phyloP scores from a whole-genome alignment of 164 flowering plant genomes.

The Saururus chinensis region DNA sequence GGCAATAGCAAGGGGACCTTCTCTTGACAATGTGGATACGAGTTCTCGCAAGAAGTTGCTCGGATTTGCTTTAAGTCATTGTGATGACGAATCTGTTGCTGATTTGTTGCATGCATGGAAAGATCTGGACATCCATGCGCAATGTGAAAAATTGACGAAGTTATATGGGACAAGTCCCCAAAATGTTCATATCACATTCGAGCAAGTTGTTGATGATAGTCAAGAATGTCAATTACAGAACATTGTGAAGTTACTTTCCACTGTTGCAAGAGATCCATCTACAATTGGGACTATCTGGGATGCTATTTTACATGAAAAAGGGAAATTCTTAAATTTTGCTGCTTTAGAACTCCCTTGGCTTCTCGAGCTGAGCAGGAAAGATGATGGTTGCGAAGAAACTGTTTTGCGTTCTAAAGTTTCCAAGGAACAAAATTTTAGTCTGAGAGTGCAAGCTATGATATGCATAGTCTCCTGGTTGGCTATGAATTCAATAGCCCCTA shows the following conservation, averaged over 20 bases:
- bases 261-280: slow-evolving; percentile 43
- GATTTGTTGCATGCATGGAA: slow-evolving; percentile 94
- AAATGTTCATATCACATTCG: slow-evolving; percentile 5
- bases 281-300: slow-evolving; percentile 38
- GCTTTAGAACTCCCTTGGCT: slow-evolving; percentile 79
- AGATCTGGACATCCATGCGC: slow-evolving; percentile 80
- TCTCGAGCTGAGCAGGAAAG: slow-evolving; percentile 49
- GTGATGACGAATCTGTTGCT: slow-evolving; percentile 86
- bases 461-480: slow-evolving; percentile 80
- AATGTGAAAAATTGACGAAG: slow-evolving; percentile 52
- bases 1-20: slow-evolving; percentile 92
- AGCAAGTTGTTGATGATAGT: slow-evolving; percentile 18
- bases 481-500: slow-evolving; percentile 68
- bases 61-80: slow-evolving; percentile 88
- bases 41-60: slow-evolving; percentile 68
- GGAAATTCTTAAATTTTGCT: slow-evolving; percentile 63
- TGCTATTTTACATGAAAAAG: slow-evolving; percentile 46
- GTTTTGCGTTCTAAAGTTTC: slow-evolving; percentile 9
- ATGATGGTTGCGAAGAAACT: slow-evolving; percentile 26
- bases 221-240: slow-evolving; percentile 22
- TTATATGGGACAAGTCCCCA: slow-evolving; percentile 48
- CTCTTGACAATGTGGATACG: slow-evolving; percentile 74
- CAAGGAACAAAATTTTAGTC: slow-evolving; percentile 29
- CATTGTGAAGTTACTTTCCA: slow-evolving; percentile 27
- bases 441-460: slow-evolving; percentile 46